Evolutionary conservation across 164 flowering plant genomes (phyloP).

Genomic region (Aristolochia fimbriata): DNA sequence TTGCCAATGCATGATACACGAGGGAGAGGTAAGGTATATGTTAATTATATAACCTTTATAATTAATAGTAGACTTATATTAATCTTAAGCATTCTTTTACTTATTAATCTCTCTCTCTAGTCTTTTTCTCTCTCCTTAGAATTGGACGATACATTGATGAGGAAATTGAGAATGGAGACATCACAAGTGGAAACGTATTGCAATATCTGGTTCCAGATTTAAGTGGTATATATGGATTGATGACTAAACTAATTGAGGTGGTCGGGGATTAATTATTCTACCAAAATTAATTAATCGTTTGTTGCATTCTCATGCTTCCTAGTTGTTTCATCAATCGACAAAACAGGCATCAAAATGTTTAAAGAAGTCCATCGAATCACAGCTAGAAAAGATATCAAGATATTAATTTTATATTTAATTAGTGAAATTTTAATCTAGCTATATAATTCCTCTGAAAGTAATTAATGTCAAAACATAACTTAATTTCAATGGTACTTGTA

Average conservation of each 20-base stretch:
- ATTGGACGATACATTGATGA: conserved; percentile 43
- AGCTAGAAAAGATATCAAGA: conserved; percentile 39
- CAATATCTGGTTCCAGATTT: conserved; percentile 53
- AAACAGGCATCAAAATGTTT: conserved; percentile 54
- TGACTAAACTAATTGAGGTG: not conserved
- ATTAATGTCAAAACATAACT: not conserved
- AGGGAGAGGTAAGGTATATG: conserved; percentile 56
- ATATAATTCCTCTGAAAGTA: too few relatives aligned
- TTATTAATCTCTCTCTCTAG: too few relatives aligned
- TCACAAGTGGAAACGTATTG: conserved; percentile 15
- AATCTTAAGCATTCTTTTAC: not conserved
- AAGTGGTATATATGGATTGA: conserved; percentile 32
- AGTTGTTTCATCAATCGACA: conserved; percentile 70
- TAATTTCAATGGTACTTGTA: not conserved
- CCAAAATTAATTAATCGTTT: too few relatives aligned
- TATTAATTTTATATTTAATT: conserved; percentile 9
- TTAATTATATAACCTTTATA: not conserved
- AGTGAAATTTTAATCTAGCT: too few relatives aligned
- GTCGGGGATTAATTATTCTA: not conserved
- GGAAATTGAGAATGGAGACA: conserved; percentile 26
- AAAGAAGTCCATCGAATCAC: conserved; percentile 31
- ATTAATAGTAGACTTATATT: not conserved
- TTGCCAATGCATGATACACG: conserved; percentile 44
- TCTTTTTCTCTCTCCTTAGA: conserved; percentile 19
- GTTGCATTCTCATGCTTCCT: not conserved